These are phyloP conservation scores for Leccinum pallidistipes DNA, from an alignment of 1,284 basidiomycete species.

Conservation along the genomic window DNA sequence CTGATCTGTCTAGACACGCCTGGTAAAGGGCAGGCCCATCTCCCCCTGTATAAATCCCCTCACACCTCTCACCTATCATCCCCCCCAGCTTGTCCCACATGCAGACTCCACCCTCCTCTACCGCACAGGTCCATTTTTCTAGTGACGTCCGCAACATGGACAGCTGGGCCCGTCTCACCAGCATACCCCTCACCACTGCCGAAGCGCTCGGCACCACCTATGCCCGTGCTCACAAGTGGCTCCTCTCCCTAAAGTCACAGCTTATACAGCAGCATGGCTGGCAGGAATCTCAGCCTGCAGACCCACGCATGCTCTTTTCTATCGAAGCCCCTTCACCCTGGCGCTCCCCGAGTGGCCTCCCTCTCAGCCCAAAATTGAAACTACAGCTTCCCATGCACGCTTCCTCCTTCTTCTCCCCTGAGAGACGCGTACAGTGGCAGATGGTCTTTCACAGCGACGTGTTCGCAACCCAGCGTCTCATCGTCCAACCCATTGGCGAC, in stretches of 20 bases:
- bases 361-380: slow-evolving; percentile 69
- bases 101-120: slow-evolving; percentile 39
- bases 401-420: slow-evolving; percentile 79
- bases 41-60: slow-evolving; percentile 29
- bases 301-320: slow-evolving; percentile 71
- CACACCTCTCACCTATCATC: slow-evolving; percentile 2
- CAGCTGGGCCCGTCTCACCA: slow-evolving; percentile 72
- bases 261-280: slow-evolving; percentile 69
- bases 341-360: slow-evolving; percentile 70
- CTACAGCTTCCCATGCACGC: slow-evolving; percentile 74
- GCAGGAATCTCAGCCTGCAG: slow-evolving; percentile 57
- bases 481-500: slow-evolving; percentile 73
- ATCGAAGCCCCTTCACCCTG: slow-evolving; percentile 75
- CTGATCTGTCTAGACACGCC: slow-evolving; percentile 21
- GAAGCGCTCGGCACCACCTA: slow-evolving; percentile 77
- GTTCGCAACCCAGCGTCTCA: slow-evolving; percentile 75
- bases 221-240: slow-evolving; percentile 73
- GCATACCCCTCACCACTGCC: slow-evolving; percentile 76
- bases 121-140: slow-evolving; percentile 71
- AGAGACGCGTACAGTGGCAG: slow-evolving; percentile 80
- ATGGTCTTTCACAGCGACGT: slow-evolving; percentile 85
- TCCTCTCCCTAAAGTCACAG: slow-evolving; percentile 56
- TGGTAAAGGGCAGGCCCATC: slow-evolving; percentile 37
- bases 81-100: slow-evolving; percentile 26
- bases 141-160: slow-evolving; percentile 77